These are phyloP conservation scores for Ploettnerulaceae sp. DNA, from an alignment of 2,329 filamentous ascomycete species.

Conservation along the genomic window DNA sequence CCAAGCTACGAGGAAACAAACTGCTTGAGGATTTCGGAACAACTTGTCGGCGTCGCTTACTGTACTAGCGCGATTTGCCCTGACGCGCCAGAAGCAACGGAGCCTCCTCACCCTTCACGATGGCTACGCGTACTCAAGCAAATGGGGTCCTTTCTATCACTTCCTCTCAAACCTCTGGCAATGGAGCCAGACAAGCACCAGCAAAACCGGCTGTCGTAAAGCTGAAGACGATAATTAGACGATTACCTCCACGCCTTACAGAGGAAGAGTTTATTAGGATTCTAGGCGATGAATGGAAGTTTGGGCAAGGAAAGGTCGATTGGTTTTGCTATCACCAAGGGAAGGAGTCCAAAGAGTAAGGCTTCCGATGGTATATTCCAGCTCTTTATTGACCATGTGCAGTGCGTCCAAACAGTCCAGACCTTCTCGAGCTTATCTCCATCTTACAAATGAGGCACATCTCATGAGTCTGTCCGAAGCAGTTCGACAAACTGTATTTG, in stretches of 20 bases:
- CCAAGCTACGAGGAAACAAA: no score
- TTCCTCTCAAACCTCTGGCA: conserved; percentile 41
- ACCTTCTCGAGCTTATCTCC: conserved; percentile 77
- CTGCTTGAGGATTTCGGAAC: no score
- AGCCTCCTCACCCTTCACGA: not conserved
- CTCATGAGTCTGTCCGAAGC: conserved; percentile 63
- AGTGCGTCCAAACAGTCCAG: conserved; percentile 81
- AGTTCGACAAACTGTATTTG: conserved; percentile 66
- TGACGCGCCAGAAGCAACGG: no score
- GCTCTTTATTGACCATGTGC: conserved; percentile 8
- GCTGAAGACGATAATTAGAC: conserved; percentile 78
- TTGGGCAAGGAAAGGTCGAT: conserved; percentile 76
- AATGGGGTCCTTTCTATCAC: conserved; percentile 52
- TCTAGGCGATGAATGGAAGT: conserved; percentile 76
- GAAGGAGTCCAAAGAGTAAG: conserved; percentile 79
- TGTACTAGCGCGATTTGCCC: no score
- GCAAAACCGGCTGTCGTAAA: conserved; percentile 48
- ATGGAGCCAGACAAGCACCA: conserved; percentile 36
- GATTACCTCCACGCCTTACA: conserved; percentile 81
- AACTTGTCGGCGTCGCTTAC: no score
- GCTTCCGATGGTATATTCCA: conserved; percentile 5
- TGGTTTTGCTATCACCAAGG: conserved; percentile 71
- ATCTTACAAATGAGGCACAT: conserved; percentile 67
- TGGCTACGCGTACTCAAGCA: conserved; percentile 33
- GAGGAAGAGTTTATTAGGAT: conserved; percentile 68